These are phyloP conservation scores for Notholithocarpus densiflorus DNA, from an alignment of 306 rosid genomes.

Conservation along the genomic window DNA sequence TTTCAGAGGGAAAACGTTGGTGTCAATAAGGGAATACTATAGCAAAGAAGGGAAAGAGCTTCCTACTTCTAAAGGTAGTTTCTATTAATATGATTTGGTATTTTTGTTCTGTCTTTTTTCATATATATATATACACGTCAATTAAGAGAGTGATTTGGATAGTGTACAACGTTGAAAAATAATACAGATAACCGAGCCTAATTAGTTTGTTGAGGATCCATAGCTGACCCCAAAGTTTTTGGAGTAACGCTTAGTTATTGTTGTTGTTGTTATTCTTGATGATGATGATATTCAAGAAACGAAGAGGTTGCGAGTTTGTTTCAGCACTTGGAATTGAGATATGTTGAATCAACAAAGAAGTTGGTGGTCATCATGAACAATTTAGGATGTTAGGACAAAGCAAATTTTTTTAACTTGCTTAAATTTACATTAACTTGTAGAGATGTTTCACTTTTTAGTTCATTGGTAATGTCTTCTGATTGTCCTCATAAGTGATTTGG, in stretches of 20 bases:
- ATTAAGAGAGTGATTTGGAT: too few relatives aligned
- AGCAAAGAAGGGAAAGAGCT: conserved; percentile 59
- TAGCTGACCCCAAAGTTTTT: too few relatives aligned
- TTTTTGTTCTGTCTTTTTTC: background rate
- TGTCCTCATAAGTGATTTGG: conserved; percentile 20
- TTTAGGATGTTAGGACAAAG: background rate
- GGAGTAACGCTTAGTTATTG: too few relatives aligned
- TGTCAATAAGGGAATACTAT: conserved; percentile 63
- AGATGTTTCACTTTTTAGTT: background rate
- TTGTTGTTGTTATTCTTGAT: too few relatives aligned
- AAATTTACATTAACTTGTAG: background rate
- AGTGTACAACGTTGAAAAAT: too few relatives aligned
- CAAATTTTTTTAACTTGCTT: background rate
- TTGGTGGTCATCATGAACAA: background rate
- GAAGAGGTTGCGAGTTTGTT: too few relatives aligned
- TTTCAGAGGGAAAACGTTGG: conserved; percentile 54
- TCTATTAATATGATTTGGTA: background rate
- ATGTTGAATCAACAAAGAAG: background rate
- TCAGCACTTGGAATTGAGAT: background rate
- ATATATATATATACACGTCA: background rate
- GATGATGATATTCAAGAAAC: too few relatives aligned
- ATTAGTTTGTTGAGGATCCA: too few relatives aligned
- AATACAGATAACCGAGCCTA: too few relatives aligned
- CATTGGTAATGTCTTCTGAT: too few relatives aligned
- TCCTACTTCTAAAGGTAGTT: conserved; percentile 58